Base-by-base conservation (phyloP, 2,329 filamentous ascomycete genomes). In the Hymenoscyphus fraxineus region DNA sequence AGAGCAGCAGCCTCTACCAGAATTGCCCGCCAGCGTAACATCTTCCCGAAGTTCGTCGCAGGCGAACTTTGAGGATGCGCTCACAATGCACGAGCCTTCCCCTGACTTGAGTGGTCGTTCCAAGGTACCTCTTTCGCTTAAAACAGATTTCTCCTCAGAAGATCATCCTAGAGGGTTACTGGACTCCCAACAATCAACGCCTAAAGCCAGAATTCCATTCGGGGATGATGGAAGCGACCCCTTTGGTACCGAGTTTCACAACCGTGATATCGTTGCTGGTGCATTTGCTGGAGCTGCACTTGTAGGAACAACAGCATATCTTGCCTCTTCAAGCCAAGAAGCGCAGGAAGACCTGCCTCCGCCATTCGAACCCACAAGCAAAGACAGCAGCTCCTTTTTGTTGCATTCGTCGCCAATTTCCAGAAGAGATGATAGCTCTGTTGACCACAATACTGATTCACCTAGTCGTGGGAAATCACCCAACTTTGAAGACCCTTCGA, bases 121-220 rank as follows among this genome's bases (percentile, higher is more conserved):
- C 15, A 38, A 47, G 31, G 64, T 69, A n/a, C 65, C 66, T 39
- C 75, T 83, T 35, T 76, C 75, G 6, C 77, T 83, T 63, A 76
- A 82, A 60, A 83, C 81, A 13, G 72, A 72, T 6, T 66, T 72
- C 16, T 65, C 69, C 12, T 69, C 76, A 16, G 62, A 75, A 22
- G 68, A 72, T 1, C 73, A 77, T 3, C 72, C 75, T 10, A 72
- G 78, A 9, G 83, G 87, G 59, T 73, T 83, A 35, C 77, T 87
- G 9, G 88, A 81, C 56, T 91, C 88, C 6, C 80, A 87, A 68
- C 85, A 91, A 72, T 82, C 83, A 0, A 93, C 90, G 1, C 90
- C 90, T 1, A 90, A 86, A 66, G 88, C 88, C 4, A 81, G 80
- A 19, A 76, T 79, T 10, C 83, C 82, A 60, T 74, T 77, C 15